These are phyloP conservation scores for Zychaea mexicana DNA, from an alignment of 371 early-diverging fungal species.

Conservation along the genomic window DNA sequence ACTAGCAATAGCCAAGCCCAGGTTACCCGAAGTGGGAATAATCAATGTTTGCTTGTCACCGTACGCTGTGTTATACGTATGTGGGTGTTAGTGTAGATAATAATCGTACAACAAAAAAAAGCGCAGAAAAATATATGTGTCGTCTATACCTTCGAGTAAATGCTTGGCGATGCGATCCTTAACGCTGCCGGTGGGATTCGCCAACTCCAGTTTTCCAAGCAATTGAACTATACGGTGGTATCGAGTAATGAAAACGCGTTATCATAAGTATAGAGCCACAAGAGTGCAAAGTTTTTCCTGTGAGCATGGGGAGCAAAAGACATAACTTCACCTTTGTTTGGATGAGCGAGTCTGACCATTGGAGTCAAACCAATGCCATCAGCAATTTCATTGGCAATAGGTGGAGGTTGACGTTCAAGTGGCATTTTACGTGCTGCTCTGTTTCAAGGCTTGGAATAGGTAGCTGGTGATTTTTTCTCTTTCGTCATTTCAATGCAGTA, in stretches of 20 bases:
- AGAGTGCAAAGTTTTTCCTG: too few species aligned
- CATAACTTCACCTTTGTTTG: conserved; percentile 24
- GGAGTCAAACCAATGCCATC: conserved; percentile 43
- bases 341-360: conserved; percentile 26
- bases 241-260: not conserved
- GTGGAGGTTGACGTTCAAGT: conserved; percentile 28
- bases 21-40: conserved; percentile 76
- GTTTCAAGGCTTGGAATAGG: not conserved
- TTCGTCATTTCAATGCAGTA: not conserved
- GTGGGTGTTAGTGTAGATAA: too few species aligned
- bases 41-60: conserved; percentile 52
- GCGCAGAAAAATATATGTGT: not conserved
- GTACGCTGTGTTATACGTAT: conserved; percentile 10
- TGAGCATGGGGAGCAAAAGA: not conserved
- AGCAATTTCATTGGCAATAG: conserved; percentile 25
- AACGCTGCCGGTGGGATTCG: conserved; percentile 74
- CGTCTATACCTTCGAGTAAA: conserved; percentile 42
- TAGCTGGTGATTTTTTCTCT: not conserved
- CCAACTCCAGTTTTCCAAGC: conserved; percentile 74
- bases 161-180: conserved; percentile 78
- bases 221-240: conserved; percentile 41
- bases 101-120: too few species aligned
- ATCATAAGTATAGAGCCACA: not conserved
- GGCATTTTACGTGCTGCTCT: conserved; percentile 25
- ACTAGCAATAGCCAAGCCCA: conserved; percentile 53